Base-by-base conservation (phyloP, 2,329 filamentous ascomycete genomes). In the Graphiopsis chlorocephala region DNA sequence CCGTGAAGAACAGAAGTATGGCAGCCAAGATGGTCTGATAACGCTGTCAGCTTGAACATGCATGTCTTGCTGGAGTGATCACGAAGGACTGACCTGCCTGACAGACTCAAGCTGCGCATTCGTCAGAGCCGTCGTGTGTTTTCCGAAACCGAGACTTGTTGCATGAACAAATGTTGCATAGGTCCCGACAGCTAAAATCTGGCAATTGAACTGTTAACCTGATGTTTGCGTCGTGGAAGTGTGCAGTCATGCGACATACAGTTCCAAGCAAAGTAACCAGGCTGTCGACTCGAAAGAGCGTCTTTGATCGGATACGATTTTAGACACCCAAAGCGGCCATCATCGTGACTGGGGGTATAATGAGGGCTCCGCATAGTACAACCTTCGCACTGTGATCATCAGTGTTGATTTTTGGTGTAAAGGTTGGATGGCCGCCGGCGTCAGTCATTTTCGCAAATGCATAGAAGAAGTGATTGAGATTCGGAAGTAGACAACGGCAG, bases 371-470 rank as follows among this genome's bases (percentile, higher is more conserved):
- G 8, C 52, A 57, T n/a, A 67, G 23, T n/a, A 65, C 47, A 31
- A 67, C 31, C 48, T 63, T 45, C 10, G 64, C 56, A 6, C 65
- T 64, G 59, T 67, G 63, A 20, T 67, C 50, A 14, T 63, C 55
- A n/a, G 28, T 23, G 15, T 65, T 65, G 50, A 63, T 67, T 17
- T 23, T 59, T 8, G 56, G 56, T 17, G 12, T 20, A 29, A 59
- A 48, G 3, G 8, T 4, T 1, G 25, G 25, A 25, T 56, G 29
- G 5, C 3, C 12, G 8, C 17, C n/a, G 8, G 29, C 12, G 12
- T 25, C 2, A 23, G 52, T 2, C 52, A 55, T 55, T 7, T 8
- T 33, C 8, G 28, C n/a, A 20, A n/a, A 14, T 20, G 17, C 20
- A 10, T 1, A 42, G 38, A 42, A 7, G 6, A 42, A 10, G 17